Percentiles rank a stretch among this genome's conserved stretches.
These are phyloP conservation scores for Corinectria fuckeliana DNA, from an alignment of 2,329 filamentous ascomycete genomes.

Conservation along the genomic window DNA sequence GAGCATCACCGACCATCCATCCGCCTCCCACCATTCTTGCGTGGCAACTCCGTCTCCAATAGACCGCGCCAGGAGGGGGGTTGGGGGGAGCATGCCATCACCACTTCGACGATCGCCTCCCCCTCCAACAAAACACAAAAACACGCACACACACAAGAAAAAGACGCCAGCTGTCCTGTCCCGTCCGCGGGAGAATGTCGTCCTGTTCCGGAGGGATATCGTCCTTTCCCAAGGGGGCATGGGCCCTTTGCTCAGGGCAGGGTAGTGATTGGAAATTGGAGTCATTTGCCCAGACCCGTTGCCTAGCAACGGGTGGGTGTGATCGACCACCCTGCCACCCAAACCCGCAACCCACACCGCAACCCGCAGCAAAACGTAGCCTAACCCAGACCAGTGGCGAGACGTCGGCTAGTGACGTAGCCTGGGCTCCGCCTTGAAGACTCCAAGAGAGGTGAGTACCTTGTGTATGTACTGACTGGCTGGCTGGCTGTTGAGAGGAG, in stretches of 20 bases:
- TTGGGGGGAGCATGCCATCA: conserved; percentile 2
- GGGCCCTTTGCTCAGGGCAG: conserved; percentile 1
- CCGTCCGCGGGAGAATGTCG: neutral
- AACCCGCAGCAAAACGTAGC: conserved; percentile 11
- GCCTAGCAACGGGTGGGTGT: conserved; percentile 30
- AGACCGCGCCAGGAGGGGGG: conserved; percentile 8
- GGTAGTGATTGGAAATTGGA: conserved; percentile 20
- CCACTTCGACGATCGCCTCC: conserved; percentile 3
- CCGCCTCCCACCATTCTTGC: conserved; percentile 6
- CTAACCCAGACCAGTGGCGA: conserved; percentile 26
- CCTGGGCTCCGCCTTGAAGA: conserved; percentile 10
- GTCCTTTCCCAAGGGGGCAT: too few relatives aligned
- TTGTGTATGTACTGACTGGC: neutral
- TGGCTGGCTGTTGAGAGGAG: neutral
- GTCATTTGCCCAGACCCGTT: conserved; percentile 21
- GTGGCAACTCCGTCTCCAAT: conserved; percentile 31
- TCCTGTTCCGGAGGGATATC: neutral
- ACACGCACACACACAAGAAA: neutral
- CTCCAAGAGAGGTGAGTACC: too few relatives aligned
- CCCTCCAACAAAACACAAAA: too few relatives aligned
- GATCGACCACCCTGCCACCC: too few relatives aligned
- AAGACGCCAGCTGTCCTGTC: too few relatives aligned
- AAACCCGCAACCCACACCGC: conserved; percentile 1
- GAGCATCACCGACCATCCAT: neutral
- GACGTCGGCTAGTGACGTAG: conserved; percentile 40